These are phyloP conservation scores for Cucumis hystrix DNA, from an alignment of 306 rosid species.

Conservation along the genomic window DNA sequence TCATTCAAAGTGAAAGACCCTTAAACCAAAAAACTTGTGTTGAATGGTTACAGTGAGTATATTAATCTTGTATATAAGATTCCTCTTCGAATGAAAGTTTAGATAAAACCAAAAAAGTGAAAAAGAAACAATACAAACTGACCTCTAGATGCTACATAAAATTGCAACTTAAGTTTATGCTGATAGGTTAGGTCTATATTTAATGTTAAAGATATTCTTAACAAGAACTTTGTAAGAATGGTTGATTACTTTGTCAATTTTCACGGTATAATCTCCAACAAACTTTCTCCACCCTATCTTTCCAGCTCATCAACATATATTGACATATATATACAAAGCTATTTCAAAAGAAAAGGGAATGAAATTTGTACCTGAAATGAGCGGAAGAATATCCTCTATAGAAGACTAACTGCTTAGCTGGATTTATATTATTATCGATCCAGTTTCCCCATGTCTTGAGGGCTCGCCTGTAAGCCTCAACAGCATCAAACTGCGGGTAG, in stretches of 20 bases:
- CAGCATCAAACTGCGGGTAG: conserved; percentile 63
- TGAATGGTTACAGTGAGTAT: neutral
- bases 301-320: neutral
- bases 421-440: conserved; percentile 63
- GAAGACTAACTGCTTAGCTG: conserved; percentile 55
- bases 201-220: neutral
- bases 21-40: neutral
- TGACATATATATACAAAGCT: neutral
- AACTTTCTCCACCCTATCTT: neutral
- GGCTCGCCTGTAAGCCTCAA: conserved; percentile 73
- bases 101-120: neutral
- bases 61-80: neutral
- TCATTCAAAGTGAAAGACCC: neutral
- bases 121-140: neutral
- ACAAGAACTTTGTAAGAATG: neutral
- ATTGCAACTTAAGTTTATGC: neutral
- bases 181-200: neutral
- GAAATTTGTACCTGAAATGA: conserved; percentile 63
- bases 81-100: neutral
- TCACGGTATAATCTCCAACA: neutral
- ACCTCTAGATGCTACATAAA: neutral
- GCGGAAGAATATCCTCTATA: conserved; percentile 92
- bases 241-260: neutral
- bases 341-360: neutral
- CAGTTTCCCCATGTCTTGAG: conserved; percentile 78